Conservation (phyloP, 2,329 filamentous ascomycete genomes). For the Alternaria viburni region DNA sequence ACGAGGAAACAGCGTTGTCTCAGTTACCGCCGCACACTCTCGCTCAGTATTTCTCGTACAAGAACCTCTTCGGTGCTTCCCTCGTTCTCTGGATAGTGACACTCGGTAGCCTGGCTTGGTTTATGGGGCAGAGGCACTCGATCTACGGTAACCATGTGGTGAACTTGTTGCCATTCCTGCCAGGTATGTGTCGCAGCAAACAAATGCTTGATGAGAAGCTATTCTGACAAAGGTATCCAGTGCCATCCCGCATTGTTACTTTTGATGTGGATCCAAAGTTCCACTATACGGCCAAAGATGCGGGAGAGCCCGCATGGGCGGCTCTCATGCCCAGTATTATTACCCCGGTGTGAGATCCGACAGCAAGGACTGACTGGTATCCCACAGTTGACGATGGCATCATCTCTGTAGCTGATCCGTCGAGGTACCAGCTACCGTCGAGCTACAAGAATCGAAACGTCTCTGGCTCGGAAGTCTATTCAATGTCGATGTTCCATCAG, state of each 20-base stretch:
- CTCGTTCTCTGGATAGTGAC: conserved; percentile 1
- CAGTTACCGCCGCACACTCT: neutral
- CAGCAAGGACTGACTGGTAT: neutral
- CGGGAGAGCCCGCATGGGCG: conserved; percentile 4
- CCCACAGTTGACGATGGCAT: conserved; percentile 4
- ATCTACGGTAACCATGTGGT: neutral
- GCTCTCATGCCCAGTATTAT: conserved; percentile 5
- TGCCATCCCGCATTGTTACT: conserved; percentile 1
- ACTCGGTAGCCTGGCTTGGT: neutral
- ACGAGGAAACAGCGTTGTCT: neutral
- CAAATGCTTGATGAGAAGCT: neutral
- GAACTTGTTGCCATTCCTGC: neutral
- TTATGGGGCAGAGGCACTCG: neutral
- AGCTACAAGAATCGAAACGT: conserved; percentile 10
- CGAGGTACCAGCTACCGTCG: conserved; percentile 3
- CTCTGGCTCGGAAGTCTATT: conserved; percentile 6
- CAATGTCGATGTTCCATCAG: conserved; percentile 11
- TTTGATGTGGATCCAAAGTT: conserved; percentile 1
- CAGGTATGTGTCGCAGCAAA: neutral
- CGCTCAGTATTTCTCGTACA: neutral
- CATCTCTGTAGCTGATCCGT: neutral
- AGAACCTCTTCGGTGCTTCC: neutral
- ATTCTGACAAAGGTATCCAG: neutral
- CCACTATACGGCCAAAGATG: conserved; percentile 3
- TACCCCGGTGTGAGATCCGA: neutral